Percentiles rank a stretch among this genome's conserved stretches.
phyloP scores from a whole-genome alignment of 169 alveolate genomes.

The Plasmodium reichenowi region DNA sequence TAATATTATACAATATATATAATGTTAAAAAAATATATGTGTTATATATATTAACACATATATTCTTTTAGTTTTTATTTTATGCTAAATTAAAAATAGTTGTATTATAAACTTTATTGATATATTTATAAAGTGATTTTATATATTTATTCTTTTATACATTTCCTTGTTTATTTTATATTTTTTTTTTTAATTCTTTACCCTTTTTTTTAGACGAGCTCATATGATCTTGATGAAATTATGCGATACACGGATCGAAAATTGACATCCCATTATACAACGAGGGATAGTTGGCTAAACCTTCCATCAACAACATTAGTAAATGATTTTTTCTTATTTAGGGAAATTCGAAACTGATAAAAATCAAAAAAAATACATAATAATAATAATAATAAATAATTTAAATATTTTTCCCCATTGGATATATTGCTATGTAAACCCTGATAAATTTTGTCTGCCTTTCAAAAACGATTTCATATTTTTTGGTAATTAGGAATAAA shows the following conservation, averaged over 20 bases:
- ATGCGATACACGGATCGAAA: conserved; percentile 76
- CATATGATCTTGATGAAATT: conserved; percentile 76
- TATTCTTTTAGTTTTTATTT: too few relatives aligned
- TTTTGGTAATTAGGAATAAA: too few relatives aligned
- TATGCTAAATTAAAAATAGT: too few relatives aligned
- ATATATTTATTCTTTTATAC: not conserved
- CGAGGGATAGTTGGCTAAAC: conserved; percentile 85
- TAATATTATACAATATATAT: too few relatives aligned
- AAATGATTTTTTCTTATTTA: conserved; percentile 82
- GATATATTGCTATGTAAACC: too few relatives aligned
- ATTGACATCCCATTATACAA: conserved; percentile 78
- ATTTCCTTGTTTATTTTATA: not conserved
- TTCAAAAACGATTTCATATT: too few relatives aligned
- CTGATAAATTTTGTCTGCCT: too few relatives aligned
- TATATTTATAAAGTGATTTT: too few relatives aligned
- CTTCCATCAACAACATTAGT: conserved; percentile 85
- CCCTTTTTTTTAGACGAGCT: conserved; percentile 54
- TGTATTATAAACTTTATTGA: too few relatives aligned
- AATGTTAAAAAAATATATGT: too few relatives aligned
- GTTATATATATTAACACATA: too few relatives aligned
- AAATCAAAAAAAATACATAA: not conserved
- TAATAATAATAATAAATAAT: not conserved
- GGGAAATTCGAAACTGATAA: conserved; percentile 68
- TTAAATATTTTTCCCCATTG: too few relatives aligned
- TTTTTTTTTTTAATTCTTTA: conserved; percentile 18